A percentile compares a stretch with the other conserved stretches of the same genome.
Evolutionary conservation across 768 basidiomycete genomes (phyloP).

Genomic region (Phanerochaete sordida): DNA sequence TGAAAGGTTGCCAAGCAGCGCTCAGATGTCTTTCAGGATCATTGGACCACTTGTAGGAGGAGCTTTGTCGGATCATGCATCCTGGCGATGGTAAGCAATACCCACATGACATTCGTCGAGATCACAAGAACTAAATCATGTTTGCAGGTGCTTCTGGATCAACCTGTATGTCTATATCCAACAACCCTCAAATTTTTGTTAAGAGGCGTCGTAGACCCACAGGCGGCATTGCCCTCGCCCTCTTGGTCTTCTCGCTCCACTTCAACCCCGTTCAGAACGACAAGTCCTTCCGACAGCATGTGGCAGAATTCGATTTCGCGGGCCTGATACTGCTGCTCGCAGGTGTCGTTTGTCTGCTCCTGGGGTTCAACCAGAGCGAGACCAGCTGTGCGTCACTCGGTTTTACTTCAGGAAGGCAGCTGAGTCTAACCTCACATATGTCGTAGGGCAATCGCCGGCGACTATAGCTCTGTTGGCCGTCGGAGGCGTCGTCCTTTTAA

Average conservation of each 20-base stretch:
- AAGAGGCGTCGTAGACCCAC: constrained; percentile 32
- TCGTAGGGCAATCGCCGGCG: constrained; percentile 24
- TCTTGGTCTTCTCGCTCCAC: constrained; percentile 33
- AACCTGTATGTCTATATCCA: no score
- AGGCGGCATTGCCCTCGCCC: constrained; percentile 27
- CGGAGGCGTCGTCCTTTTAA: constrained; percentile 29
- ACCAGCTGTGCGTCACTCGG: constrained; percentile 27
- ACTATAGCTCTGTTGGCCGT: constrained; percentile 36
- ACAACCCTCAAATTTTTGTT: no score
- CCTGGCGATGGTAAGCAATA: neutral
- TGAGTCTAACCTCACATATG: neutral
- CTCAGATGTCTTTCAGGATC: neutral
- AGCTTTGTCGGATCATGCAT: neutral
- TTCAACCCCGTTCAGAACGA: constrained; percentile 27
- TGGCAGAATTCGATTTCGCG: constrained; percentile 35
- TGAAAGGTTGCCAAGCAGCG: neutral
- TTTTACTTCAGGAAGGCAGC: neutral
- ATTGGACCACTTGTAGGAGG: constrained; percentile 2
- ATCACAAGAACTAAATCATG: neutral
- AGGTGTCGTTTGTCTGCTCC: constrained; percentile 34
- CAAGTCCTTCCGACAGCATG: constrained; percentile 27
- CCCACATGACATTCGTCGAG: no score
- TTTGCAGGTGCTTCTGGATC: neutral
- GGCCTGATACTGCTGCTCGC: constrained; percentile 31
- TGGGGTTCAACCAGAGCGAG: constrained; percentile 36